Percentiles rank a stretch among this genome's conserved stretches.
phyloP scores from a whole-genome alignment of 495 filamentous ascomycete species.

The Penicillium salamii region DNA sequence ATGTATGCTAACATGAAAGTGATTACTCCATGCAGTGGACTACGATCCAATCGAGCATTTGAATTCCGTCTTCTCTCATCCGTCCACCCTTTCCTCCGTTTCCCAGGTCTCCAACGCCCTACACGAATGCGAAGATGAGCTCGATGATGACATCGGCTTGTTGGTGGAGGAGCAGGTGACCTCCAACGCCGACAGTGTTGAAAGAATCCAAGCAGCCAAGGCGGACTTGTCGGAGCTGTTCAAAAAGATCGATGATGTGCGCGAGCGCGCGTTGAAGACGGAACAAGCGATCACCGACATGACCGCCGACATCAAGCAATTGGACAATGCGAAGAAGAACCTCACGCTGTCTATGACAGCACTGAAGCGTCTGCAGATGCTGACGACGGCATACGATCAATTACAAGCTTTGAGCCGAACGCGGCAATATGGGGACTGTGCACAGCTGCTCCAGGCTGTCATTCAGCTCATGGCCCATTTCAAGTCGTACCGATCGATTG shows the following conservation, averaged over 20 bases:
- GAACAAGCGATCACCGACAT: constrained; percentile 97
- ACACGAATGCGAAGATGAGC: constrained; percentile 74
- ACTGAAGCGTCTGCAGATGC: constrained; percentile 94
- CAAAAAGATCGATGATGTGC: constrained; percentile 92
- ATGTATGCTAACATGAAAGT: constrained; percentile 19
- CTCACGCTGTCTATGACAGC: constrained; percentile 97
- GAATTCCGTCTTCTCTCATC: constrained; percentile 90
- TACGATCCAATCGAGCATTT: constrained; percentile 94
- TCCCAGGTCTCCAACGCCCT: constrained; percentile 68
- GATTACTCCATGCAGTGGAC: constrained; percentile 65
- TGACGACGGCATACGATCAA: constrained; percentile 97
- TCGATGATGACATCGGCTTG: constrained; percentile 73
- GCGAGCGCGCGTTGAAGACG: constrained; percentile 83
- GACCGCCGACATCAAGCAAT: constrained; percentile 98
- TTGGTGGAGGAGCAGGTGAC: constrained; percentile 80
- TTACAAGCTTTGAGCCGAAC: constrained; percentile 78
- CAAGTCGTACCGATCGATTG: constrained; percentile 95
- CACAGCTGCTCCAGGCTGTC: constrained; percentile 90
- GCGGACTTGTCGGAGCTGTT: constrained; percentile 85
- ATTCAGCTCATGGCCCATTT: constrained; percentile 98
- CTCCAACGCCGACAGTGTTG: constrained; percentile 81
- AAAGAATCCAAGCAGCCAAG: constrained; percentile 87
- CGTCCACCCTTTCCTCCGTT: constrained; percentile 79
- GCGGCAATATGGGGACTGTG: constrained; percentile 93
- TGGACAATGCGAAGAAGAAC: constrained; percentile 95